Evolutionary conservation across 2,329 filamentous ascomycete genomes (phyloP).

Genomic region (Diaporthe nobilis): DNA sequence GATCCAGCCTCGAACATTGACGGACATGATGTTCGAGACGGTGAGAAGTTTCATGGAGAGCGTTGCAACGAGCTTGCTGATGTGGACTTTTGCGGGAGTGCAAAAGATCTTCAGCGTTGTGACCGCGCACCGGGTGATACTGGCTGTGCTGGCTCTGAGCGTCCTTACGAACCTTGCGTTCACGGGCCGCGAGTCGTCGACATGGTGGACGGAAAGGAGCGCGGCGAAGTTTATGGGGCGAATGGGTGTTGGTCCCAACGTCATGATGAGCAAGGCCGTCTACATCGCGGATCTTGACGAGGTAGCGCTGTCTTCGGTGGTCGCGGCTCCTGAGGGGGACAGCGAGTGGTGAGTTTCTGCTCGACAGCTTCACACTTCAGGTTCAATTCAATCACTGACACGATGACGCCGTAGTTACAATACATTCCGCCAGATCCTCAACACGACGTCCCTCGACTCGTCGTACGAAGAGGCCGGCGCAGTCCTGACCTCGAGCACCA

Average conservation of each 20-base stretch:
- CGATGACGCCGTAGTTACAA: conserved; percentile 60
- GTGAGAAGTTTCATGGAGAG: conserved; percentile 81
- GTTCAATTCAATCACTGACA: conserved; percentile 16
- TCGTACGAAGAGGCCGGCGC: conserved; percentile 67
- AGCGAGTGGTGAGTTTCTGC: conserved; percentile 63
- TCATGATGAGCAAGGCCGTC: conserved; percentile 86
- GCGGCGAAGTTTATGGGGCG: conserved; percentile 85
- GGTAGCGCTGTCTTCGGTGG: conserved; percentile 58
- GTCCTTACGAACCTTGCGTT: conserved; percentile 80
- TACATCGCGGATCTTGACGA: conserved; percentile 87
- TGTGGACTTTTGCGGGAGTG: conserved; percentile 79
- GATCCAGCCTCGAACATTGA: conserved; percentile 74
- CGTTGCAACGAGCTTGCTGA: conserved; percentile 80
- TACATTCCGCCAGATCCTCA: conserved; percentile 73
- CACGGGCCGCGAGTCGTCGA: conserved; percentile 78
- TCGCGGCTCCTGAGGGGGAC: conserved; percentile 54
- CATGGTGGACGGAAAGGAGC: conserved; percentile 89
- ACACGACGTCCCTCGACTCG: conserved; percentile 70
- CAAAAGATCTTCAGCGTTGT: conserved; percentile 76
- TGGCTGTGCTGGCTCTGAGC: conserved; percentile 78
- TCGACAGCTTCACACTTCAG: too few relatives aligned
- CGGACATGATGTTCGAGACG: conserved; percentile 80
- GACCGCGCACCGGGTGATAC: conserved; percentile 81
- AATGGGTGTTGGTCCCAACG: conserved; percentile 84
- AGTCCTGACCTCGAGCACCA: conserved; percentile 61